Conservation (phyloP, 177 flowering plant genomes). For the Tripterygium wilfordii region DNA sequence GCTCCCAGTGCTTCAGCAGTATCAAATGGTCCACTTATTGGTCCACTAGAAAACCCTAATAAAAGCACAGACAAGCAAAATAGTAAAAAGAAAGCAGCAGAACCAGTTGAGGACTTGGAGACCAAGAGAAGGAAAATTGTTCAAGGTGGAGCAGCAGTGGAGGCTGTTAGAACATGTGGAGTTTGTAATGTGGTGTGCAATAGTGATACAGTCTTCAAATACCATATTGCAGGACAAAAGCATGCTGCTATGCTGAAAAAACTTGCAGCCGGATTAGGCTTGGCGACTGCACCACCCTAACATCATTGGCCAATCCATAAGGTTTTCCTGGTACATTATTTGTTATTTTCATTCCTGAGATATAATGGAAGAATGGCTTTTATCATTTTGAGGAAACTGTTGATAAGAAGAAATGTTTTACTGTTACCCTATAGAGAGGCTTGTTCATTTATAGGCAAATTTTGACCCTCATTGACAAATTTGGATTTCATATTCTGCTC, state of each 20-base stretch:
- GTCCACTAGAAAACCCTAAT: conserved; percentile 20
- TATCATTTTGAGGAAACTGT: too few species aligned
- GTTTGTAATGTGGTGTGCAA: conserved; percentile 62
- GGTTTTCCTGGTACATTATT: too few species aligned
- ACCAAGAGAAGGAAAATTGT: conserved; percentile 46
- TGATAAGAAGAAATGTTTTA: too few species aligned
- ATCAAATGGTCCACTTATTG: conserved; percentile 13
- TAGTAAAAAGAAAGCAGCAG: conserved; percentile 21
- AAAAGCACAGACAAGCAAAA: conserved; percentile 8
- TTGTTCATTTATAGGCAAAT: too few species aligned
- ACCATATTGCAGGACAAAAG: conserved; percentile 55
- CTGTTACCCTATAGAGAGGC: too few species aligned
- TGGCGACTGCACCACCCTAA: conserved; percentile 5
- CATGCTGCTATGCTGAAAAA: conserved; percentile 44
- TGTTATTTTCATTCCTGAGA: too few species aligned
- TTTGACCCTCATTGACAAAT: too few species aligned
- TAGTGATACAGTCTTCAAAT: conserved; percentile 41
- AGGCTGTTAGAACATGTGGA: conserved; percentile 40
- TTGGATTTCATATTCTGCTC: too few species aligned
- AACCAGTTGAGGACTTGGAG: conserved; percentile 35
- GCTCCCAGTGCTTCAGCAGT: conserved; percentile 2
- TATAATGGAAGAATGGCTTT: too few species aligned
- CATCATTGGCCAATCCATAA: too few species aligned
- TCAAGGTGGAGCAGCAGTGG: conserved; percentile 48
- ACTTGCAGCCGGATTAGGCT: conserved; percentile 8